Conservation (phyloP, 2,329 filamentous ascomycete species). For the Beauveria medogensis region DNA sequence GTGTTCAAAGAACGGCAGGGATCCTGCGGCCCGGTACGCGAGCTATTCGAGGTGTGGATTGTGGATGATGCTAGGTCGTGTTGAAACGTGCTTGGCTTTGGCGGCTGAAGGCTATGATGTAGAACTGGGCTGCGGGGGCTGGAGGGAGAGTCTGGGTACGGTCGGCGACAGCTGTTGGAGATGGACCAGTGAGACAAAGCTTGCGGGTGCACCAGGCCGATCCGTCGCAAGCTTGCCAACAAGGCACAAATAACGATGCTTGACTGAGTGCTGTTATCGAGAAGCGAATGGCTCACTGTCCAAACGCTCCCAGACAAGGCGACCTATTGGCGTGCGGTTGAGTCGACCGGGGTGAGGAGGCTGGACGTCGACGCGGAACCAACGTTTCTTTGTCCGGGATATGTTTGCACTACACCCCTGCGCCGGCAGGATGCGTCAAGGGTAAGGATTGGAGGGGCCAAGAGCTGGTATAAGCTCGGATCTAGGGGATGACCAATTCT, state of each 20-base stretch:
- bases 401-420: slow-evolving; percentile 10
- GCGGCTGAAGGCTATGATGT: background rate
- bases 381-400: slow-evolving; percentile 7
- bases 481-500: background rate
- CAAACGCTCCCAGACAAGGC: background rate
- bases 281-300: background rate
- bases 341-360: slow-evolving; percentile 4
- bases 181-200: slow-evolving; percentile 1
- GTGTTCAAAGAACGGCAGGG: slow-evolving; percentile 1
- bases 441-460: slow-evolving; percentile 7
- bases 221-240: background rate
- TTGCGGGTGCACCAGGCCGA: background rate
- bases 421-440: background rate
- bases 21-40: background rate
- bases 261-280: slow-evolving; percentile 1
- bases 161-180: background rate
- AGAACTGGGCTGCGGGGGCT: background rate
- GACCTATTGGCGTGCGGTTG: slow-evolving; percentile 2
- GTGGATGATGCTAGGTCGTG: background rate
- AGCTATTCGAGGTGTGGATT: background rate
- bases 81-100: background rate
- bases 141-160: background rate
- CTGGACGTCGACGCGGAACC: slow-evolving; percentile 3
- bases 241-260: background rate
- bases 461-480: slow-evolving; percentile 3